phyloP scores from a whole-genome alignment of 441 rosid species.

The Melastoma candidum region DNA sequence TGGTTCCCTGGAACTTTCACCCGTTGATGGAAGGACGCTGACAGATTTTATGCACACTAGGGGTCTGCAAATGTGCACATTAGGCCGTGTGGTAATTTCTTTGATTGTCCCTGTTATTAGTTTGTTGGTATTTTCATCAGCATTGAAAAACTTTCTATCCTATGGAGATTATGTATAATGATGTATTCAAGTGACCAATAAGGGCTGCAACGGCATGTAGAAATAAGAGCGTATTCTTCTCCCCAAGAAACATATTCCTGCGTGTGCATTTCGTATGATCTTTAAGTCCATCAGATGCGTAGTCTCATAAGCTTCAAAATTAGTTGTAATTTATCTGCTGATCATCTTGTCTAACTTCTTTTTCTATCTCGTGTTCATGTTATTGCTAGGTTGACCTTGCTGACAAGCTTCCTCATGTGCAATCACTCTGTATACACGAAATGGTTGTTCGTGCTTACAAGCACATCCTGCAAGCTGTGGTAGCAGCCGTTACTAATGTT shows the following conservation, averaged over 20 bases:
- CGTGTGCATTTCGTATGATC: no score
- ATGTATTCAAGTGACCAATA: no score
- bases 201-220: no score
- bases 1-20: slow-evolving; percentile 85
- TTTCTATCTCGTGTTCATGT: neutral
- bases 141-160: no score
- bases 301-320: no score
- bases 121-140: no score
- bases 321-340: no score
- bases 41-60: slow-evolving; percentile 85
- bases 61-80: slow-evolving; percentile 69
- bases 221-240: no score
- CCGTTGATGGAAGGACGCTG: slow-evolving; percentile 78
- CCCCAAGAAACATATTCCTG: no score
- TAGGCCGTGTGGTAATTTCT: slow-evolving; percentile 58
- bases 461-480: slow-evolving; percentile 69
- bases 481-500: slow-evolving; percentile 50
- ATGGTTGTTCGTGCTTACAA: slow-evolving; percentile 78
- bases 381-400: slow-evolving; percentile 60
- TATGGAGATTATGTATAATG: no score
- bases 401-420: slow-evolving; percentile 76
- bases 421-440: slow-evolving; percentile 71
- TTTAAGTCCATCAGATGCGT: no score
- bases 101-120: no score
- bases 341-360: slow-evolving; percentile 7